Evolutionary conservation across 495 filamentous ascomycete species (phyloP), one percentile per base, ranked within the genome.

Genomic region (Penicillium egyptiacum): DNA sequence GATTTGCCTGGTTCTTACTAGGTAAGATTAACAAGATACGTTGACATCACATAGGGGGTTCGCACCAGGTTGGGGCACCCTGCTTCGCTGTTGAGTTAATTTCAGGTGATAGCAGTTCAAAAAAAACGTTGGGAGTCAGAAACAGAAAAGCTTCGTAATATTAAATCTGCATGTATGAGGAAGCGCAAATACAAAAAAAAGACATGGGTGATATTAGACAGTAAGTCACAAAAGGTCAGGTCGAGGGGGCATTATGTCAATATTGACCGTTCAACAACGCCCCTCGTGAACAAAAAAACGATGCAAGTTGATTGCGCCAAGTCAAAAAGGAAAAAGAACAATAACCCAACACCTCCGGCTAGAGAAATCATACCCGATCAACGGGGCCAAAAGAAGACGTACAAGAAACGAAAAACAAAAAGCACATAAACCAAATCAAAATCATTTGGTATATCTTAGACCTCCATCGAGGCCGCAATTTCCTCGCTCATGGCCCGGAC

Each of bases 401-500:
- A 39, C 45, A 58, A 64, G 31, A 41, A 54, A 58, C 43, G 31
- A 51, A 55, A 50, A 25, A 54, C 43, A 51, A 33, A 11, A 37
- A 43, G 28, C 10, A 40, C 25, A 51, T 22, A 56, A 40, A 16
- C 5, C 23, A 19, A 49, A 57, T 44, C 16, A 31, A 19, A 49
- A 57, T 44, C 16, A 31, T 31, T 1, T 19, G 45, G 1, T 16
- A n/a, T 46, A 17, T 4, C 31, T 79, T 63, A 83, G 50, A 80
- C 74, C 60, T 91, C 88, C 86, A 91, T 90, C 11, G 79, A 79
- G 25, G 83, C 81, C 39, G 83, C 86, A 50, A 90, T 86, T 51
- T 90, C 88, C 69, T 90, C 87, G 61, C 86, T 90, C 61, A 90
- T 78, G 4, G 86, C 87, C 25, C 86, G 78, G 7, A 88, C 79